A percentile compares a stretch with the other conserved stretches of the same genome.
Evolutionary conservation across 177 flowering plant genomes (phyloP).

Genomic region (Vitis hybrid): DNA sequence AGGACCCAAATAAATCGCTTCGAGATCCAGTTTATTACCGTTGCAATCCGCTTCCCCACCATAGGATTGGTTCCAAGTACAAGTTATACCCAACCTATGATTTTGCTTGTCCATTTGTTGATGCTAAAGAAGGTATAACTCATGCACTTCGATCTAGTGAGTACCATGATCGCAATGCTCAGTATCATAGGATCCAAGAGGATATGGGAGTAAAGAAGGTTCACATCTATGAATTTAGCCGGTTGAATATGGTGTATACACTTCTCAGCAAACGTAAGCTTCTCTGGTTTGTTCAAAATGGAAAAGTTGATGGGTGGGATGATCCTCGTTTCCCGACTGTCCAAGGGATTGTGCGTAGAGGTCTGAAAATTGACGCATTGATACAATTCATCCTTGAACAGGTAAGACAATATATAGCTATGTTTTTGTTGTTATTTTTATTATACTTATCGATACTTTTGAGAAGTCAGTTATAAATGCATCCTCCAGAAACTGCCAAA

Average conservation of each 20-base stretch:
- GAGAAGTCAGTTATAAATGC: background rate
- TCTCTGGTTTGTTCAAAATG: conserved; percentile 92
- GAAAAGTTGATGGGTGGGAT: conserved; percentile 96
- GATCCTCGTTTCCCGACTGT: conserved; percentile 98
- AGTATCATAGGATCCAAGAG: conserved; percentile 74
- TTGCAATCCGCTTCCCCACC: conserved; percentile 83
- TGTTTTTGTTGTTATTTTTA: background rate
- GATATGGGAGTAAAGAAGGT: conserved; percentile 84
- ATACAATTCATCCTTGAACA: conserved; percentile 89
- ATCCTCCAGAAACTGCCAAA: background rate
- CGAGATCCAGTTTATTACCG: conserved; percentile 98
- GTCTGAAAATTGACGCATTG: conserved; percentile 84
- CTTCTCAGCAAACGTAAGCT: conserved; percentile 97
- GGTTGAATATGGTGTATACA: conserved; percentile 92
- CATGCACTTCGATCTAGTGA: conserved; percentile 97
- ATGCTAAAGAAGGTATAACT: conserved; percentile 77
- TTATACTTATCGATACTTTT: background rate
- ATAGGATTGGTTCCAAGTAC: conserved; percentile 83
- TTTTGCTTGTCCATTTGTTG: conserved; percentile 98
- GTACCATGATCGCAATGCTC: conserved; percentile 94
- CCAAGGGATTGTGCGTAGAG: conserved; percentile 94
- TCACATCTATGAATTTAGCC: conserved; percentile 83
- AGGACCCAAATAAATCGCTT: conserved; percentile 89
- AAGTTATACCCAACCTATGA: conserved; percentile 96
- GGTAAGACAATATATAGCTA: conserved; percentile 33